Percentiles rank a stretch among this genome's conserved stretches.
These are phyloP conservation scores for Gossypium gossypioides DNA, from an alignment of 441 rosid species.

Conservation along the genomic window DNA sequence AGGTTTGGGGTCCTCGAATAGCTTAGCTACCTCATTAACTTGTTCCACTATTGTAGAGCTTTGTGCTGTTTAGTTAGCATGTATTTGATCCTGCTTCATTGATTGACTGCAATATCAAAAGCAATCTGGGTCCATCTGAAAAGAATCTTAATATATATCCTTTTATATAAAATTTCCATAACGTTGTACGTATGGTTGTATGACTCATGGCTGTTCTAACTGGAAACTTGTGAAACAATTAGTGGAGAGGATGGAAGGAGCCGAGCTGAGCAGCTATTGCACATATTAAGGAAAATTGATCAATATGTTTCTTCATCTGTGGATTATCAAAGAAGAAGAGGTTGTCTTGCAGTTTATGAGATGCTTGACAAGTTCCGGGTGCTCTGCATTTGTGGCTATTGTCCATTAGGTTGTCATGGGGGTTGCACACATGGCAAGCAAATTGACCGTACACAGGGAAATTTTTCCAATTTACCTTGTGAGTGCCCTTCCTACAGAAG, in stretches of 20 bases:
- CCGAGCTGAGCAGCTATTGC: conserved; percentile 94
- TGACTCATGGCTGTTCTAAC: conserved; percentile 22
- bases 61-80: not conserved
- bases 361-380: conserved; percentile 84
- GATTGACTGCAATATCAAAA: not conserved
- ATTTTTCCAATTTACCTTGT: conserved; percentile 83
- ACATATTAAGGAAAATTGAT: conserved; percentile 84
- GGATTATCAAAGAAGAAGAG: conserved; percentile 88
- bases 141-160: not conserved
- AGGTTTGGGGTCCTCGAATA: not conserved
- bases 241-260: conserved; percentile 99
- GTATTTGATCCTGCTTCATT: not conserved
- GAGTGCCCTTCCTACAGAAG: conserved; percentile 20
- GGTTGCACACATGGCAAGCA: conserved; percentile 81
- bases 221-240: conserved; percentile 25
- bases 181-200: not conserved
- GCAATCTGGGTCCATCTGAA: not conserved
- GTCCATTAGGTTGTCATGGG: conserved; percentile 88
- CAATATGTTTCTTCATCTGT: conserved; percentile 71
- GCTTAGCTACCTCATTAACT: not conserved
- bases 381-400: conserved; percentile 78
- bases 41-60: not conserved
- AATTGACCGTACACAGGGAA: conserved; percentile 67
- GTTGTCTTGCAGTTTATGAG: conserved; percentile 87
- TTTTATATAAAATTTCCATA: not conserved